Percentiles rank a stretch among this genome's conserved stretches.
Evolutionary conservation across 768 basidiomycete genomes (phyloP).

Genomic region (Mycena haematopus): DNA sequence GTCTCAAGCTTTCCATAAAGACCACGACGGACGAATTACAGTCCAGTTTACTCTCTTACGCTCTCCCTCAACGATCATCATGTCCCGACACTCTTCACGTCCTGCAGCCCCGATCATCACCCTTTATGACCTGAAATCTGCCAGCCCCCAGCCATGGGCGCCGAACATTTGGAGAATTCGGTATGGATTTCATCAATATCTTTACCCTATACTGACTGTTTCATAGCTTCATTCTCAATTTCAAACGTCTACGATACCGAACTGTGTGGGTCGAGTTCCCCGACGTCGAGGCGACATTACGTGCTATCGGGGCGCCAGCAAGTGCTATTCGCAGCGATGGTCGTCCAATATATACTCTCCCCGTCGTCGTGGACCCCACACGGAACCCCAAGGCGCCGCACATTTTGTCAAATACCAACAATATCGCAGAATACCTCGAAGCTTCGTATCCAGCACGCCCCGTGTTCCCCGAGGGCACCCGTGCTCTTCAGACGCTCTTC

Average conservation of each 20-base stretch:
- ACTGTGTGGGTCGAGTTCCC: conserved; percentile 76
- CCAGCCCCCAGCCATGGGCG: conserved; percentile 28
- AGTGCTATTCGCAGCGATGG: conserved; percentile 60
- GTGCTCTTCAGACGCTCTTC: conserved; percentile 71
- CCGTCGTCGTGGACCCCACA: conserved; percentile 69
- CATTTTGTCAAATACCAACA: conserved; percentile 63
- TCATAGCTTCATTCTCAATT: conserved; percentile 54
- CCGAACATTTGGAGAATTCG: conserved; percentile 55
- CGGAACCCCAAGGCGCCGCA: conserved; percentile 51
- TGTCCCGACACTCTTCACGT: conserved; percentile 27
- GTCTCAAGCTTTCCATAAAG: conserved; percentile 7
- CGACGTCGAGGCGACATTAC: conserved; percentile 68
- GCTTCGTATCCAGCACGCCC: conserved; percentile 70
- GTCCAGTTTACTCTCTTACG: conserved; percentile 11
- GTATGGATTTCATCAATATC: conserved; percentile 40
- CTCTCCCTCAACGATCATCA: conserved; percentile 10
- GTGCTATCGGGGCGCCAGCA: conserved; percentile 64
- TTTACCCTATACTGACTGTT: neutral
- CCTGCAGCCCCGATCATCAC: conserved; percentile 24
- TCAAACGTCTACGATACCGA: conserved; percentile 71
- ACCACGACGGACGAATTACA: neutral
- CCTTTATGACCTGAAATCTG: conserved; percentile 26
- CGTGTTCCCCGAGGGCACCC: conserved; percentile 72
- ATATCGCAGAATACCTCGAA: conserved; percentile 78
- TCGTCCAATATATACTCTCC: conserved; percentile 68